Evolutionary conservation across 139 green algal species (phyloP).

Genomic region (Coelastrella sp.): DNA sequence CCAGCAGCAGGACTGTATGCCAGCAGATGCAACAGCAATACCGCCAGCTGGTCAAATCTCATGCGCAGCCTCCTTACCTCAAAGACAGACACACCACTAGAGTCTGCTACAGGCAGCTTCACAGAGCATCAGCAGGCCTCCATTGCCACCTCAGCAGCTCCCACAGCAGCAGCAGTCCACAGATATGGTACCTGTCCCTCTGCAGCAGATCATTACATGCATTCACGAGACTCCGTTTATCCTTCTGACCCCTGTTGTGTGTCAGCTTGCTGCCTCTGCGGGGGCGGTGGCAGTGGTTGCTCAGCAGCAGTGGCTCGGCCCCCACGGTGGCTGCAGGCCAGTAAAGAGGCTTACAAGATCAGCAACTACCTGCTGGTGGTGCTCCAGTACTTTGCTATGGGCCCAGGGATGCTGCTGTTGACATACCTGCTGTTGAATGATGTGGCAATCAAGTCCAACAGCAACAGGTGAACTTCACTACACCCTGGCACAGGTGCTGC

Average conservation of each 20-base stretch:
- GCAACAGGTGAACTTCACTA: background rate
- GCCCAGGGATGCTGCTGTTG: conserved; percentile 17
- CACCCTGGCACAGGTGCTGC: too few species aligned
- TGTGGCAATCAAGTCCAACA: background rate
- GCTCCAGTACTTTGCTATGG: background rate
- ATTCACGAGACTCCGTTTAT: background rate
- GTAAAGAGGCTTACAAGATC: background rate
- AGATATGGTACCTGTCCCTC: background rate
- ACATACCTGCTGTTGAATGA: conserved; percentile 14
- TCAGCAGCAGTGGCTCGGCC: background rate
- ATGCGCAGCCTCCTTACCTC: too few species aligned
- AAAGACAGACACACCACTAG: too few species aligned
- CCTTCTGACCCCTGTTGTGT: too few species aligned
- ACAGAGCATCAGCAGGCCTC: background rate
- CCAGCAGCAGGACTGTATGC: too few species aligned
- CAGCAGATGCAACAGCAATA: too few species aligned
- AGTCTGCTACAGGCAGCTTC: too few species aligned
- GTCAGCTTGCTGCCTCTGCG: background rate
- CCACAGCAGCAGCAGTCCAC: background rate
- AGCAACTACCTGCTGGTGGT: conserved; percentile 10
- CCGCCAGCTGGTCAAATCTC: too few species aligned
- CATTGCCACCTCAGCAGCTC: background rate
- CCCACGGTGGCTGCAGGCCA: background rate
- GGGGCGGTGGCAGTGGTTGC: background rate
- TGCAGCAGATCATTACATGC: background rate